These are phyloP conservation scores for Trypethelium eluteriae DNA, from an alignment of 495 filamentous ascomycete species.

Conservation along the genomic window DNA sequence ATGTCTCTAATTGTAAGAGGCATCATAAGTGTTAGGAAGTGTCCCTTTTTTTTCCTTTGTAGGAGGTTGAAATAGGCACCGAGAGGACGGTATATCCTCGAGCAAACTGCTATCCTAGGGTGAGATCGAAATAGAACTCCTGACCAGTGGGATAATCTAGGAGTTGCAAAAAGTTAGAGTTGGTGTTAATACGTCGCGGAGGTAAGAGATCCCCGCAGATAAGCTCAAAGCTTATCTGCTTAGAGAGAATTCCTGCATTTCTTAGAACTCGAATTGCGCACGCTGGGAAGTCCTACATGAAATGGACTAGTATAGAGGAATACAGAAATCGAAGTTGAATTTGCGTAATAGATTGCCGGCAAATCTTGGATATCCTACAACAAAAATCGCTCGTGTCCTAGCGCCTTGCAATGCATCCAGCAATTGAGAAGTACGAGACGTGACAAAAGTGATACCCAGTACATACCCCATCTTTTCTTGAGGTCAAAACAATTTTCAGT, in stretches of 20 bases:
- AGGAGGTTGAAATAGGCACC: neutral
- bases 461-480: neutral
- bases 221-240: neutral
- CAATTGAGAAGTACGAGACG: neutral
- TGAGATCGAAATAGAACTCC: too few species aligned
- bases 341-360: neutral
- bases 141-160: too few species aligned
- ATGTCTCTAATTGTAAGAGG: conserved; percentile 50
- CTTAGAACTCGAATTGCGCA: neutral
- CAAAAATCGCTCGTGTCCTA: neutral
- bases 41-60: neutral
- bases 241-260: neutral
- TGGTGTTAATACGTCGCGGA: too few species aligned
- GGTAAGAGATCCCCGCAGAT: neutral
- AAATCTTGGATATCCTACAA: conserved; percentile 6
- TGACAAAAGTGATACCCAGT: neutral
- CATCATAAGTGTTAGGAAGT: conserved; percentile 35
- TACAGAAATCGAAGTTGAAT: neutral
- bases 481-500: conserved; percentile 15
- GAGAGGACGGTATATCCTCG: too few species aligned
- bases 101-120: too few species aligned
- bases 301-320: neutral
- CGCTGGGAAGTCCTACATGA: neutral
- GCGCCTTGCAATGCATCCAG: conserved; percentile 7
- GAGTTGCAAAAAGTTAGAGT: too few species aligned